Evolutionary conservation across 768 basidiomycete species (phyloP), one percentile per base, ranked within the genome.

Genomic region (Chlorophyllum brunneum): DNA sequence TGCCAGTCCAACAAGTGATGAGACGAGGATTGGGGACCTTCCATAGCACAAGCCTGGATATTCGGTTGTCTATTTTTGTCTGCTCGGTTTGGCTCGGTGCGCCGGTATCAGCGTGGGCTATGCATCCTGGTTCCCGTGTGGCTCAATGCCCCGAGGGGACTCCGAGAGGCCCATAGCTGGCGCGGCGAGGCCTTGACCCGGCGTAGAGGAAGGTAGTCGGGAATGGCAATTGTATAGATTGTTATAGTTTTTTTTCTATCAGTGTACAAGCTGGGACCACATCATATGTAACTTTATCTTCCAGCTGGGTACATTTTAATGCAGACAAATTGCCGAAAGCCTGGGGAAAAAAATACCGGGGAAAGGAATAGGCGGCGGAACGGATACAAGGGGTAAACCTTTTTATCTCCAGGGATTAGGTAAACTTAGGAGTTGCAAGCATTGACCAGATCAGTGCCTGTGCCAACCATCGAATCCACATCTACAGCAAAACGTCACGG

Each of bases 391-490:
- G 15, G 36, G 36, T 15, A 13, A 13, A 4, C 36, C 36, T 37
- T 37, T 15, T 15, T 37, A 5, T 37, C n/a, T n/a, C n/a, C n/a
- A n/a, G n/a, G n/a, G n/a, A n/a, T n/a, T n/a, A n/a, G n/a, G n/a
- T n/a, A n/a, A 15, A 20, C 11, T 42, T 26, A 51, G 15, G 51
- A 53, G 20, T 22, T 39, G 37, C 51, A 53, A 2, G 27, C 43
- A 26, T 56, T 45, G 26, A 65, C 63, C 30, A 77, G 61, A 33
- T 72, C 66, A 5, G 50, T 43, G 23, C 67, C 61, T 51, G 61
- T 67, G 2, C 74, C 76, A 20, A 70, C 55, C 65, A 66, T 70
- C 15, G 66, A 62, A 52, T 73, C 68, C 38, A 76, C 66, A 49
- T 77, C 76, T 77, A 54, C 4, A n/a, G n/a, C n/a, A n/a, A n/a